These are phyloP conservation scores for Ophiocordyceps camponoti-saundersi DNA, from an alignment of 2,329 filamentous ascomycete genomes.

Conservation along the genomic window DNA sequence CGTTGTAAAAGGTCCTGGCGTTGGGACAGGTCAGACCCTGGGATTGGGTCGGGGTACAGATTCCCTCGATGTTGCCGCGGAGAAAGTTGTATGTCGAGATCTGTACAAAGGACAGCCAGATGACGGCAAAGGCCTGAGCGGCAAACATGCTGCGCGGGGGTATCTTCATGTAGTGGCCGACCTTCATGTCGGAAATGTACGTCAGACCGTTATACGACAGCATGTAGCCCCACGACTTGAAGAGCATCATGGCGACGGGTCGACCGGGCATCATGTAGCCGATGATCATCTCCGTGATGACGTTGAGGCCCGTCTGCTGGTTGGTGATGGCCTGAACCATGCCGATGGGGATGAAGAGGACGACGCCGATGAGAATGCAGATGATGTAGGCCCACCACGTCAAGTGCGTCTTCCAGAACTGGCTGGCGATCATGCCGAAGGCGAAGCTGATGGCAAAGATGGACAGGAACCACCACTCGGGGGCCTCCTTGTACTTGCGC, in stretches of 20 bases:
- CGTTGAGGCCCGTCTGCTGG: slow-evolving; percentile 28
- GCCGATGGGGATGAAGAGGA: slow-evolving; percentile 24
- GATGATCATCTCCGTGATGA: slow-evolving; percentile 29
- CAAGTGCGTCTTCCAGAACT: slow-evolving; percentile 21
- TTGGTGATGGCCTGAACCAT: slow-evolving; percentile 32
- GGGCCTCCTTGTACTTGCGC: slow-evolving; percentile 35
- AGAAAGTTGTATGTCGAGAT: slow-evolving; percentile 21
- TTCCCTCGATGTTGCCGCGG: slow-evolving; percentile 29
- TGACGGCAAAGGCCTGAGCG: slow-evolving; percentile 23
- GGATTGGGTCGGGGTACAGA: slow-evolving; percentile 30
- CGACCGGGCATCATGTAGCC: slow-evolving; percentile 30
- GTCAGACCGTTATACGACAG: slow-evolving; percentile 26
- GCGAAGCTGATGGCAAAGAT: slow-evolving; percentile 31
- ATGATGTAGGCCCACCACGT: slow-evolving; percentile 25
- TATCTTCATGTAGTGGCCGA: slow-evolving; percentile 36
- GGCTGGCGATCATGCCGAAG: slow-evolving; percentile 22
- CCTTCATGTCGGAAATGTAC: slow-evolving; percentile 31
- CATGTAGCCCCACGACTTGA: slow-evolving; percentile 30
- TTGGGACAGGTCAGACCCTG: slow-evolving; percentile 39
- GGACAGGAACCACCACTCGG: slow-evolving; percentile 37
- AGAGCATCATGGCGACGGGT: slow-evolving; percentile 31
- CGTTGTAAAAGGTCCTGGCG: slow-evolving; percentile 41
- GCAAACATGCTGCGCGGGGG: slow-evolving; percentile 31
- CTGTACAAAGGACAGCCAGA: slow-evolving; percentile 21
- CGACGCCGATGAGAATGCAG: slow-evolving; percentile 20